phyloP scores from a whole-genome alignment of 2,329 filamentous ascomycete genomes.

The Fusarium oligoseptatum region DNA sequence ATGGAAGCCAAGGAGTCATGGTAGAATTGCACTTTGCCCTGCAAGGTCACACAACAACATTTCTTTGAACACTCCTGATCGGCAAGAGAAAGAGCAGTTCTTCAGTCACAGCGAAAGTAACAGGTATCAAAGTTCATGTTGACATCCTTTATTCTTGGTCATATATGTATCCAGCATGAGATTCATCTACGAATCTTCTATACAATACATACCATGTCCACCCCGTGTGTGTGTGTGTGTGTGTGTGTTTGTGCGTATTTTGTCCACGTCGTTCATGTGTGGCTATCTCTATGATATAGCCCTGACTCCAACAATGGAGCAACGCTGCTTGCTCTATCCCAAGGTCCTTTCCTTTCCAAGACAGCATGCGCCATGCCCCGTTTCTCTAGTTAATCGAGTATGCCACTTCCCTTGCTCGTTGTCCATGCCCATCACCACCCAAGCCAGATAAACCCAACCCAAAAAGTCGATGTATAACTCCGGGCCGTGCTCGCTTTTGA shows the following conservation, averaged over 20 bases:
- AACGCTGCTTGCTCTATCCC: background rate
- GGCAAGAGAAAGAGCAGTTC: background rate
- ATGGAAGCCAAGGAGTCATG: background rate
- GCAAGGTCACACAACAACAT: background rate
- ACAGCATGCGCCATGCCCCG: background rate
- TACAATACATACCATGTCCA: background rate
- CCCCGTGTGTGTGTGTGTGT: background rate
- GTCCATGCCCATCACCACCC: slow-evolving; percentile 1
- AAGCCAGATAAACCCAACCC: slow-evolving; percentile 16
- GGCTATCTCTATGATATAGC: background rate
- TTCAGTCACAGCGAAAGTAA: background rate
- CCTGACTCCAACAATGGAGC: background rate
- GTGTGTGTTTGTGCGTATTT: background rate
- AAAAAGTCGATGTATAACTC: slow-evolving; percentile 39
- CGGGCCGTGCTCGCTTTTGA: slow-evolving; percentile 40
- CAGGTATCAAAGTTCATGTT: background rate
- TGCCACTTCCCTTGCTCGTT: slow-evolving; percentile 5
- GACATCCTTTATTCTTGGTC: background rate
- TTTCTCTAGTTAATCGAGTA: background rate
- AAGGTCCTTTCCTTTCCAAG: background rate
- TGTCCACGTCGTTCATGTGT: background rate
- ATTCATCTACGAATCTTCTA: background rate
- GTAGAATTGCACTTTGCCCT: background rate
- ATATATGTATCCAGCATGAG: background rate
- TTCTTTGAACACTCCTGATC: background rate